Conservation (phyloP, 2,329 filamentous ascomycete species). For the Dissoconium aciculare region DNA sequence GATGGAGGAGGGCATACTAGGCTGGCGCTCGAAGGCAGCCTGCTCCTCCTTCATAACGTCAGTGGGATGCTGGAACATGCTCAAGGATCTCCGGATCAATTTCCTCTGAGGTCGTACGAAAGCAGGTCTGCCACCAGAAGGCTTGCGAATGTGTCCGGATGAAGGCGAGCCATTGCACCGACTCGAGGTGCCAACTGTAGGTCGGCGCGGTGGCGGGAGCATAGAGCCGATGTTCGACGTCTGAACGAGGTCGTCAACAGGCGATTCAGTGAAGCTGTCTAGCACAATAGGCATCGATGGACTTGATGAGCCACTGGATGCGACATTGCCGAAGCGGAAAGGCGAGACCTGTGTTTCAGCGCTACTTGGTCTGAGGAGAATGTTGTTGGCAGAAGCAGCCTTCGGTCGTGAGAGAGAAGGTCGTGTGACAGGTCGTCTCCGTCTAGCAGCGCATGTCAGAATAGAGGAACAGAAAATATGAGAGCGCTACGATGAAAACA, state of each 20-base stretch:
- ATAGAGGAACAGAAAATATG: conserved; percentile 9
- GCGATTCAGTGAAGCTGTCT: conserved; percentile 70
- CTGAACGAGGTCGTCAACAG: conserved; percentile 53
- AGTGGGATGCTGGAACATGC: conserved; percentile 91
- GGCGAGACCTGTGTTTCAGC: conserved; percentile 52
- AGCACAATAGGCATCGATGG: conserved; percentile 53
- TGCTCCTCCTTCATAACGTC: conserved; percentile 74
- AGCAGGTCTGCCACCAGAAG: conserved; percentile 43
- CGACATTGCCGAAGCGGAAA: conserved; percentile 56
- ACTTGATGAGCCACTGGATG: conserved; percentile 18
- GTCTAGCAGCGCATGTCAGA: too few relatives aligned
- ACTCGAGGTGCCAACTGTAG: conserved; percentile 46
- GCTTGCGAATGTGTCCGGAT: conserved; percentile 54
- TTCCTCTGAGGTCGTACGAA: conserved; percentile 60
- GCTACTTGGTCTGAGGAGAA: conserved; percentile 43
- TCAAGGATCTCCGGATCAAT: conserved; percentile 79
- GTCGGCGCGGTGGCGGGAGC: conserved; percentile 48
- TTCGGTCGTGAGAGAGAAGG: conserved; percentile 64
- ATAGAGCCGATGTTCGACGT: conserved; percentile 39
- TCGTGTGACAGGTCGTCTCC: conserved; percentile 37
- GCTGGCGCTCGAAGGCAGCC: conserved; percentile 37
- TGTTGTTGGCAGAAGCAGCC: conserved; percentile 52
- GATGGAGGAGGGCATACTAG: conserved; percentile 48
- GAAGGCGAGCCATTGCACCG: conserved; percentile 63
- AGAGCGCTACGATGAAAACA: conserved; percentile 7